Conservation (phyloP, 371 early-diverging fungal species). For the Gilbertella persicaria region DNA sequence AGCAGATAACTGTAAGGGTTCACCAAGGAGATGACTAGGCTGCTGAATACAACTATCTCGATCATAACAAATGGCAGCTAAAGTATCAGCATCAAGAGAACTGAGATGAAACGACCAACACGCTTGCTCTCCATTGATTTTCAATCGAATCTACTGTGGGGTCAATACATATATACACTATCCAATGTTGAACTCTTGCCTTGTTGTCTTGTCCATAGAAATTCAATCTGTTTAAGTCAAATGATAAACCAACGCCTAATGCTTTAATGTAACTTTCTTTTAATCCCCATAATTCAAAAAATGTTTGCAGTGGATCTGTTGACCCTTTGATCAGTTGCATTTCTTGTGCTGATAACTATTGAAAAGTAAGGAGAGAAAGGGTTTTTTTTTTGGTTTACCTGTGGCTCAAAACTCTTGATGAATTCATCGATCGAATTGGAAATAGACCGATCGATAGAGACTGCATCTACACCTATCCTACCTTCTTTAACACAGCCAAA, state of each 20-base stretch:
- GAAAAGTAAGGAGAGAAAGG: neutral
- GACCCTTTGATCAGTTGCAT: conserved; percentile 21
- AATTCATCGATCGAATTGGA: conserved; percentile 32
- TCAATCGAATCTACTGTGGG: conserved; percentile 10
- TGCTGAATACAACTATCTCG: neutral
- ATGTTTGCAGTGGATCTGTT: conserved; percentile 34
- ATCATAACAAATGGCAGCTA: conserved; percentile 28
- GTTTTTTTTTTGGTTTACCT: conserved; percentile 24
- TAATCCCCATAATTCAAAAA: conserved; percentile 58
- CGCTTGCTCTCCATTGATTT: conserved; percentile 10
- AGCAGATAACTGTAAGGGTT: conserved; percentile 1
- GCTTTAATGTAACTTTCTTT: conserved; percentile 70
- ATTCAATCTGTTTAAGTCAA: conserved; percentile 45
- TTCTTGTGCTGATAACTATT: conserved; percentile 41
- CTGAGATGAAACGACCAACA: conserved; percentile 25
- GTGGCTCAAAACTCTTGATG: conserved; percentile 34
- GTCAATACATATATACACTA: too few species aligned
- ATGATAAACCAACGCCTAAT: conserved; percentile 55
- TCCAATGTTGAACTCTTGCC: neutral
- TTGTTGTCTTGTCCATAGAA: conserved; percentile 30
- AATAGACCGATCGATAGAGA: conserved; percentile 31
- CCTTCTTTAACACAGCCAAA: conserved; percentile 27
- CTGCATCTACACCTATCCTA: conserved; percentile 58
- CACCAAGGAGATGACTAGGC: conserved; percentile 9
- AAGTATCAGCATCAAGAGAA: conserved; percentile 24